phyloP scores from a whole-genome alignment of 768 basidiomycete genomes.

The Sarcodon sp. region DNA sequence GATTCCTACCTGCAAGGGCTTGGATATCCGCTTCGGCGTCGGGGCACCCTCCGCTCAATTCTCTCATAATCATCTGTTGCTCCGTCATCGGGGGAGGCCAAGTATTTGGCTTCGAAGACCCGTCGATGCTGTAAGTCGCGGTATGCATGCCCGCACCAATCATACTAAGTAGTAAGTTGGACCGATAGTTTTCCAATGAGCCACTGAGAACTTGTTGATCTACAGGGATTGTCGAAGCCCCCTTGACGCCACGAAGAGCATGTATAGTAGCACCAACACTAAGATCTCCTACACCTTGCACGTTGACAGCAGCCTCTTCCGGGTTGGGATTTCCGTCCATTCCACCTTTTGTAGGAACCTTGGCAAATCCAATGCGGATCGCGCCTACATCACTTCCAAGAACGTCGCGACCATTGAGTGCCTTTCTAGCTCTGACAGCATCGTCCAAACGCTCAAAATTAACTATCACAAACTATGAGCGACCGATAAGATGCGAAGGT shows the following conservation, averaged over 20 bases:
- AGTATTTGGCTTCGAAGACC: constrained; percentile 46
- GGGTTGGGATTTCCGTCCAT: constrained; percentile 44
- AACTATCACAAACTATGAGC: constrained; percentile 30
- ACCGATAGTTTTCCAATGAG: constrained; percentile 88
- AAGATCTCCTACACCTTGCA: constrained; percentile 75
- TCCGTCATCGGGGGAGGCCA: constrained; percentile 74
- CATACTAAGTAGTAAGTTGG: constrained; percentile 83
- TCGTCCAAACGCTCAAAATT: constrained; percentile 98
- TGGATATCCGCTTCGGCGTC: constrained; percentile 81
- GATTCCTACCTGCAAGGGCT: constrained; percentile 65
- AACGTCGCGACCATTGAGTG: constrained; percentile 91
- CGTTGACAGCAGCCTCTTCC: constrained; percentile 55
- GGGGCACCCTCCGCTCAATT: constrained; percentile 63
- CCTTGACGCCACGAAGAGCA: constrained; percentile 77
- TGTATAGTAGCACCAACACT: constrained; percentile 85
- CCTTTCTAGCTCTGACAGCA: constrained; percentile 90
- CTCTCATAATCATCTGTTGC: constrained; percentile 95
- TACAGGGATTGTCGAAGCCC: constrained; percentile 83
- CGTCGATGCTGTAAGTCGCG: constrained; percentile 40
- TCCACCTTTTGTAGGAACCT: constrained; percentile 86
- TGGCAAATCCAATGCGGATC: constrained; percentile 93
- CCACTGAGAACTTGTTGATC: constrained; percentile 91
- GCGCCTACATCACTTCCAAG: constrained; percentile 94
- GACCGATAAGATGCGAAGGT: not conserved
- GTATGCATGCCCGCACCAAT: constrained; percentile 65